A percentile compares a stretch with the other conserved stretches of the same genome.
phyloP scores from a whole-genome alignment of 2,329 filamentous ascomycete genomes.

The Malbranchea cinnamomea region DNA sequence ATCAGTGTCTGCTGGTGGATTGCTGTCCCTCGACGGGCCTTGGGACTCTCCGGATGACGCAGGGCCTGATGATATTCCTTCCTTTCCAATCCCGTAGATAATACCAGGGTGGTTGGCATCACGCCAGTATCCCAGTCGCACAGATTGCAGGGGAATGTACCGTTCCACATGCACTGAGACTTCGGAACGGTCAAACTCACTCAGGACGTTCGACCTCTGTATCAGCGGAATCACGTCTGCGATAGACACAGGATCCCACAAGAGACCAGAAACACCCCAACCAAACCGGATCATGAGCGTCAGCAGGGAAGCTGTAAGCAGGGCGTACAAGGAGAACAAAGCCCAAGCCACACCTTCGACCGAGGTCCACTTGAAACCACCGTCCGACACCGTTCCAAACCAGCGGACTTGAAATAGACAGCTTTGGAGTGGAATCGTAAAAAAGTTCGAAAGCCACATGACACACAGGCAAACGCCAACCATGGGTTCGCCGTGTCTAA shows the following conservation, averaged over 20 bases:
- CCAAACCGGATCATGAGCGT: conserved; percentile 51
- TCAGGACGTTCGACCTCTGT: conserved; percentile 62
- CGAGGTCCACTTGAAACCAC: conserved; percentile 63
- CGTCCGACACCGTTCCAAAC: conserved; percentile 42
- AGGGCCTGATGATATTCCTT: no score
- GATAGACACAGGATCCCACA: conserved; percentile 72
- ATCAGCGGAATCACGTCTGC: conserved; percentile 69
- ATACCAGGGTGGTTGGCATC: conserved; percentile 50
- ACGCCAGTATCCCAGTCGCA: conserved; percentile 78
- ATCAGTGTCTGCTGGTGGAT: conserved; percentile 17
- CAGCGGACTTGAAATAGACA: conserved; percentile 55
- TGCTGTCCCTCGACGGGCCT: conserved; percentile 21
- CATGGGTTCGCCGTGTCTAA: conserved; percentile 52
- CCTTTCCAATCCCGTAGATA: conserved; percentile 68
- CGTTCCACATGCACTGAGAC: conserved; percentile 34
- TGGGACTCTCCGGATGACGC: conserved; percentile 27
- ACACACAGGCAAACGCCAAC: conserved; percentile 51
- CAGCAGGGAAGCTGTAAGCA: conserved; percentile 45
- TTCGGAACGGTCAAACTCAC: conserved; percentile 57
- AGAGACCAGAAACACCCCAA: conserved; percentile 53
- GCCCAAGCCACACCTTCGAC: conserved; percentile 68
- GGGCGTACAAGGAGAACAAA: conserved; percentile 55
- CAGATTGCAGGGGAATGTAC: conserved; percentile 41
- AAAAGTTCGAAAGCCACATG: conserved; percentile 59
- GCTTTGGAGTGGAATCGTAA: conserved; percentile 69